These are phyloP conservation scores for Paxillus ammoniavirescens DNA, from an alignment of 768 basidiomycete species.

Conservation along the genomic window DNA sequence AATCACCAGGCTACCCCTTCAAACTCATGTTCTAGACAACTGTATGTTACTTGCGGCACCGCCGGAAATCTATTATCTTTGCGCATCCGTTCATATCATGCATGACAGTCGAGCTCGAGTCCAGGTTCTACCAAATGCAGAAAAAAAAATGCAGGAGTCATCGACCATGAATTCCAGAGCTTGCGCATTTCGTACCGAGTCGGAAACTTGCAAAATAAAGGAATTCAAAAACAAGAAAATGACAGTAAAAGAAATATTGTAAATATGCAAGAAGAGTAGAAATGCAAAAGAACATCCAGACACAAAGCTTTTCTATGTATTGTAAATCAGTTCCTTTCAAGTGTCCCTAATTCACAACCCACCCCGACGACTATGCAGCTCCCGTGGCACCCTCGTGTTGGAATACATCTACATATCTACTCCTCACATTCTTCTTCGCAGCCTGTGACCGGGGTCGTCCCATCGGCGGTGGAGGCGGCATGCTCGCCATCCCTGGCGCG, in stretches of 20 bases:
- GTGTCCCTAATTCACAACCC: no score
- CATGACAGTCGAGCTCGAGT: no score
- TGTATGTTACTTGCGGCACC: neutral
- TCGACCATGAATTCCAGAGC: neutral
- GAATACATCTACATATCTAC: conserved; percentile 90
- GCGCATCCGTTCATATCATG: neutral
- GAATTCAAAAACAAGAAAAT: conserved; percentile 16
- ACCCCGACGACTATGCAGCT: conserved; percentile 3
- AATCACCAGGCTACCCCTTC: conserved; percentile 70
- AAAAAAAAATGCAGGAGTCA: no score
- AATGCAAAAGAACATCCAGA: neutral
- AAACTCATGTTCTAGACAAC: conserved; percentile 61
- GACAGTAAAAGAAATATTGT: conserved; percentile 13
- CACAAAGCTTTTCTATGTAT: neutral
- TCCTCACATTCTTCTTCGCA: conserved; percentile 75
- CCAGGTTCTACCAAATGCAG: no score
- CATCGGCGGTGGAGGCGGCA: conserved; percentile 36
- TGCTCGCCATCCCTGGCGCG: conserved; percentile 8
- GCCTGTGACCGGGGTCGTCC: conserved; percentile 52
- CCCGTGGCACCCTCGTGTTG: conserved; percentile 45
- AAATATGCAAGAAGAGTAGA: conserved; percentile 10
- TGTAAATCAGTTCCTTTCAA: no score
- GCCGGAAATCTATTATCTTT: neutral
- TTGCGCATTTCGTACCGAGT: neutral
- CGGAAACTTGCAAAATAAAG: conserved; percentile 19